Percentiles rank a stretch among this genome's conserved stretches.
phyloP scores from a whole-genome alignment of 345 rosid species.

The Eucalyptus victrix region DNA sequence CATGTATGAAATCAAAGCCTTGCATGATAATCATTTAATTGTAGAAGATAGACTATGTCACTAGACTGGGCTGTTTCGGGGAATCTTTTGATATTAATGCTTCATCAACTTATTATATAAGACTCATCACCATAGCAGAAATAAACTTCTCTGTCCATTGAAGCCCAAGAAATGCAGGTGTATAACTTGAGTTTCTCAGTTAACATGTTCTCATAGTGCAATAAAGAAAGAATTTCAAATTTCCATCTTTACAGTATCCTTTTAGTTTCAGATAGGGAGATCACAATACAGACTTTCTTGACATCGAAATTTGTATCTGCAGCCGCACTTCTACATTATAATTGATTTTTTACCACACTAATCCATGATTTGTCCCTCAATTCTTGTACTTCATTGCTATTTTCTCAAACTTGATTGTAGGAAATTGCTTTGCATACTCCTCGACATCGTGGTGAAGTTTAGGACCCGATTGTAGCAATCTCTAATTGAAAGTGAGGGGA shows the following conservation, averaged over 20 bases:
- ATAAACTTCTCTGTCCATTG: too few relatives aligned
- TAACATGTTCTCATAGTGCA: neutral
- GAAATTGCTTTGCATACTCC: constrained; percentile 91
- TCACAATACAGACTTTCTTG: neutral
- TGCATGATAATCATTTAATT: too few relatives aligned
- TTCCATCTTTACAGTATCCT: neutral
- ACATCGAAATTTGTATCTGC: neutral
- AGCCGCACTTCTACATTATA: neutral
- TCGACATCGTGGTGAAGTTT: constrained; percentile 62
- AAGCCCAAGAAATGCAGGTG: neutral
- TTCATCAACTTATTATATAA: too few relatives aligned
- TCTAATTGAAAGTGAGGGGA: constrained; percentile 42
- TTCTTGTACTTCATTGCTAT: constrained; percentile 95
- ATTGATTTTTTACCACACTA: neutral
- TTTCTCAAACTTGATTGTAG: constrained; percentile 87
- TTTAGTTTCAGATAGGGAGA: neutral
- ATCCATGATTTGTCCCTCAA: constrained; percentile 7
- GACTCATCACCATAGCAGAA: too few relatives aligned
- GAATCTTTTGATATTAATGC: too few relatives aligned
- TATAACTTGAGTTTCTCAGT: neutral
- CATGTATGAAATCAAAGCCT: too few relatives aligned
- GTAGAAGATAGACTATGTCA: too few relatives aligned
- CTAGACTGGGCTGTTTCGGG: too few relatives aligned
- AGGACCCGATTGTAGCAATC: constrained; percentile 9
- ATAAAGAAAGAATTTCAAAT: neutral